Evolutionary conservation across 2,329 filamentous ascomycete genomes (phyloP).

Genomic region (Botrytis paeoniae): DNA sequence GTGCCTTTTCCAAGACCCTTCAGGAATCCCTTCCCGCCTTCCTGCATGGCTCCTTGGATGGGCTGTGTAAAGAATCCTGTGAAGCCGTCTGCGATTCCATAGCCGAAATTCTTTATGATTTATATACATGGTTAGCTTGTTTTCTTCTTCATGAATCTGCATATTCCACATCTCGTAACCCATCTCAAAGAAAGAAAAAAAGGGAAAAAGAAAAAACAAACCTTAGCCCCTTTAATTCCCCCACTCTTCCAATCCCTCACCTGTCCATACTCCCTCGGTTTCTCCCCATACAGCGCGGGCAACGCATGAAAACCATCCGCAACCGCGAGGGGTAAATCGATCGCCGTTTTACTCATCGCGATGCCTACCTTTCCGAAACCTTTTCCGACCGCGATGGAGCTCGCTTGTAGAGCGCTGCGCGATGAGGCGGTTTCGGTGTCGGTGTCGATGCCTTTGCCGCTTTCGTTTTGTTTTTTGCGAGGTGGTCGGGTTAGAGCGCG

Average conservation of each 20-base stretch:
- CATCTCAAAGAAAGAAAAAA: no score
- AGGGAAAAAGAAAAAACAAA: not conserved
- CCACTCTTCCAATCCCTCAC: constrained; percentile 8
- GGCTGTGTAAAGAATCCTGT: constrained; percentile 2
- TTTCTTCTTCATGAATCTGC: not conserved
- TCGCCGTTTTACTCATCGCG: constrained; percentile 7
- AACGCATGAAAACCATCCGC: not conserved
- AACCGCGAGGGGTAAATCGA: not conserved
- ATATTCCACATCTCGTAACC: not conserved
- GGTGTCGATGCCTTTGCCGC: not conserved
- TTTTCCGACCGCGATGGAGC: constrained; percentile 14
- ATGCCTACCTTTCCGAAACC: constrained; percentile 8
- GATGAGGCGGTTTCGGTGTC: not conserved
- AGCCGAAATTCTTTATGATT: not conserved
- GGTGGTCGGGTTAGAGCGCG: not conserved
- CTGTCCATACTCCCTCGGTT: not conserved
- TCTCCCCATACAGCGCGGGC: not conserved
- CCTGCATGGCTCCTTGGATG: not conserved
- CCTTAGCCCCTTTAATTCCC: not conserved
- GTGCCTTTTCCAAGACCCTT: constrained; percentile 1
- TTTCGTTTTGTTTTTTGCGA: not conserved
- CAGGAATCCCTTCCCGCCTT: not conserved
- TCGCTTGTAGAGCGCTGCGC: not conserved
- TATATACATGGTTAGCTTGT: not conserved
- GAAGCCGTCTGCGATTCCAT: not conserved